Base-by-base conservation (phyloP, 2,329 filamentous ascomycete species). In the Amylocarpus encephaloides region DNA sequence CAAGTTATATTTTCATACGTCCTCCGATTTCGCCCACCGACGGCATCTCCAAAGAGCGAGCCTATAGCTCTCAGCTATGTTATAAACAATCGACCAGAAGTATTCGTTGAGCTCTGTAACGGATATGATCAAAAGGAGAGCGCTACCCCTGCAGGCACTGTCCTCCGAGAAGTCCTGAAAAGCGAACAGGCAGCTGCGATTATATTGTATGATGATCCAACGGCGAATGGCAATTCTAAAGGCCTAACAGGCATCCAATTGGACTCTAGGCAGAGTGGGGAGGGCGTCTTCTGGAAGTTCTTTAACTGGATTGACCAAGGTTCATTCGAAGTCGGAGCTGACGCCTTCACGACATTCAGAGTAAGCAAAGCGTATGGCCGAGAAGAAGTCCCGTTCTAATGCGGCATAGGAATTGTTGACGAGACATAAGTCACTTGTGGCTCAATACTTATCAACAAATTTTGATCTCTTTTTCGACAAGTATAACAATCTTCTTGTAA, bases 231-330 rank as follows among this genome's bases (percentile, higher is more conserved):
- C 85, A 54, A 53, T 59, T 79, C 80, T n/a, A 82, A 89, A 56
- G 86, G 89, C 38, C 75, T 95, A 35, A 82, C 78, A 46, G 83
- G 81, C 18, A 87, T 96, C 55, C 86, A 93, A 62, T 81, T 85
- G 42, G 85, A 88, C 53, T 71, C 82, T 36, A 82, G 79, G 32
- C 86, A 93, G 61, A 85, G 79, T 42, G 91, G 91, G 11, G 78
- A 82, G 40, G 92, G 92, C 2, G 82, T 96, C 1, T 96, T 98
- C 67, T 98, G 93, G 93, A 85, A 81, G 42, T 97, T 97, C 71
- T 97, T 98, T 65, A 82, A 86, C 54, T 98, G 92, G 89, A 95
- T 98, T 62, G 91, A 97, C 71, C 89, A 89, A 70, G 89, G 90
- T 60, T 91, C 87, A 29, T 98, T 98, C 64, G 93, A 98, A 73